Base-by-base conservation (phyloP, 306 rosid species). In the Echinosophora koreensis region DNA sequence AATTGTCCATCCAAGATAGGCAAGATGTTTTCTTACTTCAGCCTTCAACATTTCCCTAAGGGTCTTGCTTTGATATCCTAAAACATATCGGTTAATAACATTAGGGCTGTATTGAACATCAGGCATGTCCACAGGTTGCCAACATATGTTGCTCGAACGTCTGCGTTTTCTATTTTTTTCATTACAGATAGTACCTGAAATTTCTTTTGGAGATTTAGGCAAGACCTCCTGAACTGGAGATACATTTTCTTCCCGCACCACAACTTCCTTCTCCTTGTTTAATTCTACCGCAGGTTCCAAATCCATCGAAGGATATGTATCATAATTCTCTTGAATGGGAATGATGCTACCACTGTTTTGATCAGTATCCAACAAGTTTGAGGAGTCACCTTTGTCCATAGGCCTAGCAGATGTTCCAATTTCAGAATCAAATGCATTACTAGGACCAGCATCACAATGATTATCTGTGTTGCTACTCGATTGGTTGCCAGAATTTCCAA, bases 1-100 rank as follows among this genome's bases (percentile, higher is more conserved):
- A 68, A 90, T 84, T 66, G 73, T 83, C 94, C 97, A 92, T 47
- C 97, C 97, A 66, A 88, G 84, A 74, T 55, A 79, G 1, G 62
- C 84, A 68, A 92, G 86, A 90, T 92, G 95, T 51, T 84, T 82
- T 73, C 77, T 49, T 32, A 81, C 82, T 51, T 77, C 59, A 22
- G 61, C 72, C 58, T 58, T 52, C 71, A 83, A 32, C 38, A 37
- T 44, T 32, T 80, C 85, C 54, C 69, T 39, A 6, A 51, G 15
- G 17, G 13, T 82, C 83, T 70, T 82, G 44, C 80, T 82, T 12
- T 30, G 57, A 37, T 13, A 55, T 35, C 79, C 81, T 47, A 13
- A 1, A 10, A 59, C 66, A 66, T 88, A 90, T 47, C 80, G 58
- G 14, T 72, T 17, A 59, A 93, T 15, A 74, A 88, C 85, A 28